A percentile compares a stretch with the other conserved stretches of the same genome.
Evolutionary conservation across 2,329 filamentous ascomycete species (phyloP).

Genomic region (Elsinoe perseae): DNA sequence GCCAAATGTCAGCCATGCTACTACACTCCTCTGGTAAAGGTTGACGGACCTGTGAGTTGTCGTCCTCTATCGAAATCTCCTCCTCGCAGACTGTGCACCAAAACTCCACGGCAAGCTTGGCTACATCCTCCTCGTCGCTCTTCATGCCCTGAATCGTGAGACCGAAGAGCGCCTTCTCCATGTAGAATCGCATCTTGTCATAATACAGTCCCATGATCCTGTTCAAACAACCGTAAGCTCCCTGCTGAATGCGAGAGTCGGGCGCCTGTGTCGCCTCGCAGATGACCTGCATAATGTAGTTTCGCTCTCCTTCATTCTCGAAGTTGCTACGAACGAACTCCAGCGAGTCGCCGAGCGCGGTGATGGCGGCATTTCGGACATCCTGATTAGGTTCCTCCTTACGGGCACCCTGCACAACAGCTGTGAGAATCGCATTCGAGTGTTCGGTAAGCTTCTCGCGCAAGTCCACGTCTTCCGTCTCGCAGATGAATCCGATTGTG

Average conservation of each 20-base stretch:
- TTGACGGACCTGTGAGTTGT: constrained; percentile 64
- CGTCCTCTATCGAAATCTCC: constrained; percentile 95
- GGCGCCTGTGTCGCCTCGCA: constrained; percentile 96
- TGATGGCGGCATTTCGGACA: constrained; percentile 86
- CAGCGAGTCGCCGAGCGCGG: constrained; percentile 87
- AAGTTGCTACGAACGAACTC: constrained; percentile 99
- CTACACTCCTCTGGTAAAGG: not conserved
- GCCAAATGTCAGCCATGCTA: not conserved
- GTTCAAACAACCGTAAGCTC: constrained; percentile 94
- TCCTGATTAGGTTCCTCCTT: constrained; percentile 92
- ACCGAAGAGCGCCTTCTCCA: constrained; percentile 98
- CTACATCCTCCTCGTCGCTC: constrained; percentile 92
- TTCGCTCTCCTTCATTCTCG: constrained; percentile 96
- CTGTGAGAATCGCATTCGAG: constrained; percentile 95
- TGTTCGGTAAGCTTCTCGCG: constrained; percentile 72
- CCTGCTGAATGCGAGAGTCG: constrained; percentile 86
- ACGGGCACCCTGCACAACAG: constrained; percentile 91
- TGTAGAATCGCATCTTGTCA: constrained; percentile 99
- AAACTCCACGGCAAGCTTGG: constrained; percentile 96
- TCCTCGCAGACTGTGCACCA: constrained; percentile 99
- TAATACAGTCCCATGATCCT: constrained; percentile 99
- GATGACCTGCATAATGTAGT: constrained; percentile 99
- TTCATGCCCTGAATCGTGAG: constrained; percentile 98
- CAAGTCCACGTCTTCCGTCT: constrained; percentile 83
- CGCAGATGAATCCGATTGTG: constrained; percentile 97